Evolutionary conservation across 208 protist genomes (phyloP).

Genomic region (Entamoeba invadens): DNA sequence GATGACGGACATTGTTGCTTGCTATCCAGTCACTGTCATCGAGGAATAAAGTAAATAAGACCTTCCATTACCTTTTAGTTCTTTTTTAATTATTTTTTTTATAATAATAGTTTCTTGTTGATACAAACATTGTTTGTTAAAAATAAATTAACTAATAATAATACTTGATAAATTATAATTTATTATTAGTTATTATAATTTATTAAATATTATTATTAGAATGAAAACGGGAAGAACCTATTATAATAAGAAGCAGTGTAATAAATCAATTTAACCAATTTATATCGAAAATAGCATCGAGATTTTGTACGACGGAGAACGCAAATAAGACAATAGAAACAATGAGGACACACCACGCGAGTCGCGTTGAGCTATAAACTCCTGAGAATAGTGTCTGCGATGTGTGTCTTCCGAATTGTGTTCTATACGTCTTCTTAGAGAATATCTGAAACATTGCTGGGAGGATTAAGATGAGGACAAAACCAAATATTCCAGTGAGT

Average conservation of each 20-base stretch:
- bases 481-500: background rate
- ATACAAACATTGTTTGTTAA: too few relatives aligned
- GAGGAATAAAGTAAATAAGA: too few relatives aligned
- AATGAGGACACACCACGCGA: background rate
- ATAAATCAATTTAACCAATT: background rate
- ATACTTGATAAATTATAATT: too few relatives aligned
- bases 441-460: background rate
- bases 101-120: too few relatives aligned
- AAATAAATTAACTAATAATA: too few relatives aligned
- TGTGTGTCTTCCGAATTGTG: background rate
- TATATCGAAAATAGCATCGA: background rate
- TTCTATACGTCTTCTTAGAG: background rate
- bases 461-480: background rate
- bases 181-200: too few relatives aligned
- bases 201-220: too few relatives aligned
- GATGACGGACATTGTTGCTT: background rate
- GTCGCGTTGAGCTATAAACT: background rate
- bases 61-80: too few relatives aligned
- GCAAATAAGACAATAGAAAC: background rate
- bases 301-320: background rate
- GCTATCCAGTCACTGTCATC: background rate
- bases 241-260: background rate
- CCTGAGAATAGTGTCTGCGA: background rate
- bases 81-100: too few relatives aligned
- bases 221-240: too few relatives aligned